These are phyloP conservation scores for Ogataea ganodermae DNA, from an alignment of 805 yeast species.

Conservation along the genomic window DNA sequence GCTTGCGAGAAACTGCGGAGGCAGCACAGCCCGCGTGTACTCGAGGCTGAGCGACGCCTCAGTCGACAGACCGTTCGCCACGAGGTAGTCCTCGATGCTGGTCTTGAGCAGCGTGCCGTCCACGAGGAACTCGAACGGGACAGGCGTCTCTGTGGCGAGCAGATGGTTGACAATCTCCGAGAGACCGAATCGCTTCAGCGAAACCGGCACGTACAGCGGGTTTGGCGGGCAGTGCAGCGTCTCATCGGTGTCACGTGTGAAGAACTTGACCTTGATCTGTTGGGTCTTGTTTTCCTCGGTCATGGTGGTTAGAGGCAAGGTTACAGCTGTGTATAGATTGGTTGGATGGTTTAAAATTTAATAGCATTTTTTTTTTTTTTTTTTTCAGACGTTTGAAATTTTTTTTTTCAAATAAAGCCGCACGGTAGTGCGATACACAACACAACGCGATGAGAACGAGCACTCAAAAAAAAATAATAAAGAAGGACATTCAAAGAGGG, in stretches of 20 bases:
- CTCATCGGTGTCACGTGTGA: conserved; percentile 83
- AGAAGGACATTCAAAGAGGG: neutral
- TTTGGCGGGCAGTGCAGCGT: conserved; percentile 70
- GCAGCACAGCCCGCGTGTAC: conserved; percentile 88
- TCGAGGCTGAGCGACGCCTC: conserved; percentile 82
- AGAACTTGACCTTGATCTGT: conserved; percentile 78
- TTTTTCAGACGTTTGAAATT: conserved; percentile 3
- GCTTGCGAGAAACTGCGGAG: conserved; percentile 89
- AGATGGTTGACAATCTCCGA: conserved; percentile 95
- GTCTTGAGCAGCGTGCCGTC: conserved; percentile 81
- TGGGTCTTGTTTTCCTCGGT: conserved; percentile 9
- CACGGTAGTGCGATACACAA: conserved; percentile 10
- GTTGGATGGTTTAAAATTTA: too few species aligned
- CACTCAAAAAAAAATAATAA: neutral
- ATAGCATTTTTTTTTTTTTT: conserved; percentile 1
- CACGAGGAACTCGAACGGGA: conserved; percentile 91
- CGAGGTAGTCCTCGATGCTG: conserved; percentile 77
- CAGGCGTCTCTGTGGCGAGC: conserved; percentile 58
- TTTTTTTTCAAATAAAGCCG: conserved; percentile 10
- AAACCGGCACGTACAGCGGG: conserved; percentile 85
- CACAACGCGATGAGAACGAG: conserved; percentile 11
- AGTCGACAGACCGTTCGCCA: conserved; percentile 72
- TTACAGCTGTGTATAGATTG: neutral
- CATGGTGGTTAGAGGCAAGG: conserved; percentile 10
- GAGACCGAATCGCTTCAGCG: conserved; percentile 85